phyloP scores from a whole-genome alignment of 768 basidiomycete species.

The Amanita thiersii region DNA sequence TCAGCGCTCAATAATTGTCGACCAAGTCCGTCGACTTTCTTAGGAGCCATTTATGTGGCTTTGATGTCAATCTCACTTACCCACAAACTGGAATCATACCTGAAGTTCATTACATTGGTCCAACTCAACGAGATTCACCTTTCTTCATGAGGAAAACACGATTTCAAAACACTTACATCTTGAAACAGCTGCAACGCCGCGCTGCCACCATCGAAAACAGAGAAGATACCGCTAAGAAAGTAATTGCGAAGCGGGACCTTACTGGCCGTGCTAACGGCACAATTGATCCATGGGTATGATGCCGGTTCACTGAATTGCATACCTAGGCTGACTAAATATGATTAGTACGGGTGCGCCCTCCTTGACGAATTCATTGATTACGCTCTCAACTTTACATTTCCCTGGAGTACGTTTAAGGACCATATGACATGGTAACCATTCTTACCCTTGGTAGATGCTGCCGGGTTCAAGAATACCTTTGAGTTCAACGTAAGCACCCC shows the following conservation, averaged over 20 bases:
- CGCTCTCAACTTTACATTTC: slow-evolving; percentile 63
- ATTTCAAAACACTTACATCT: slow-evolving; percentile 15
- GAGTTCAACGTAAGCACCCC: slow-evolving; percentile 27
- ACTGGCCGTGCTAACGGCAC: slow-evolving; percentile 41
- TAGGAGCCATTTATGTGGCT: slow-evolving; percentile 56
- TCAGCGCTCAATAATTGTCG: neutral
- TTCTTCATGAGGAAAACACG: slow-evolving; percentile 14
- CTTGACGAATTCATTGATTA: slow-evolving; percentile 64
- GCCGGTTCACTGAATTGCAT: neutral
- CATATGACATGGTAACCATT: neutral
- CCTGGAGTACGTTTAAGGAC: slow-evolving; percentile 37
- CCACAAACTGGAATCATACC: slow-evolving; percentile 53
- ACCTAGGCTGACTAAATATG: slow-evolving; percentile 5
- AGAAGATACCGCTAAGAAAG: slow-evolving; percentile 18
- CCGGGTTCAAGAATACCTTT: slow-evolving; percentile 21
- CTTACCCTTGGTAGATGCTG: slow-evolving; percentile 15
- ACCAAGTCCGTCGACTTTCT: neutral
- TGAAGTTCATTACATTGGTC: slow-evolving; percentile 24
- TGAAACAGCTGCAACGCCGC: slow-evolving; percentile 14
- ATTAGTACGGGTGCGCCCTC: slow-evolving; percentile 56
- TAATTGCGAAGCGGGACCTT: slow-evolving; percentile 40
- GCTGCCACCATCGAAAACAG: slow-evolving; percentile 9
- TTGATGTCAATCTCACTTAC: slow-evolving; percentile 60
- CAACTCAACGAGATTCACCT: slow-evolving; percentile 26
- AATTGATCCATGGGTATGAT: slow-evolving; percentile 43